phyloP scores from a whole-genome alignment of 2,329 filamentous ascomycete genomes.

The Aspergillus brunneoviolaceus region DNA sequence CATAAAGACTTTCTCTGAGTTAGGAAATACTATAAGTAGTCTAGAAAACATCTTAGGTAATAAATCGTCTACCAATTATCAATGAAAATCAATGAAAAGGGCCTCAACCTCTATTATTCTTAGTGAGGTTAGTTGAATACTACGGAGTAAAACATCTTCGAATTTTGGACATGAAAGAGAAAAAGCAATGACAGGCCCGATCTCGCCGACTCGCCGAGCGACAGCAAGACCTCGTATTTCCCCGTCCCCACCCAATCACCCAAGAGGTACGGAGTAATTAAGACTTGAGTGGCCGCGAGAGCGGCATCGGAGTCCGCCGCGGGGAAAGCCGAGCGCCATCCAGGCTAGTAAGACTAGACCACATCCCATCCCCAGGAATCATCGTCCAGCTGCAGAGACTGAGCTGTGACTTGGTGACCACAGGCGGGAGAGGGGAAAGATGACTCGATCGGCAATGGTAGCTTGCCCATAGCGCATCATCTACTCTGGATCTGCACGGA shows the following conservation, averaged over 20 bases:
- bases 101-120: too few relatives aligned
- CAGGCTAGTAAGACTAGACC: too few relatives aligned
- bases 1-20: too few relatives aligned
- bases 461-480: slow-evolving; percentile 1
- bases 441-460: slow-evolving; percentile 4
- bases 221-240: not conserved
- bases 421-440: not conserved
- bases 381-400: not conserved
- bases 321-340: not conserved
- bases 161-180: not conserved
- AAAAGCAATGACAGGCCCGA: not conserved
- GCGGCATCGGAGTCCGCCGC: not conserved
- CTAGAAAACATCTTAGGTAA: too few relatives aligned
- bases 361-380: not conserved
- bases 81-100: too few relatives aligned
- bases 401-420: not conserved
- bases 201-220: not conserved
- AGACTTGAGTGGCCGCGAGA: not conserved
- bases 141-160: too few relatives aligned
- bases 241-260: not conserved
- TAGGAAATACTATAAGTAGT: too few relatives aligned
- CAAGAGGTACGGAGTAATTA: not conserved
- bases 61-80: too few relatives aligned
- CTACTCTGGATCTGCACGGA: not conserved
- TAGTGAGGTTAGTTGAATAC: too few relatives aligned